phyloP scores from a whole-genome alignment of 768 basidiomycete species.

The Russula sp. region DNA sequence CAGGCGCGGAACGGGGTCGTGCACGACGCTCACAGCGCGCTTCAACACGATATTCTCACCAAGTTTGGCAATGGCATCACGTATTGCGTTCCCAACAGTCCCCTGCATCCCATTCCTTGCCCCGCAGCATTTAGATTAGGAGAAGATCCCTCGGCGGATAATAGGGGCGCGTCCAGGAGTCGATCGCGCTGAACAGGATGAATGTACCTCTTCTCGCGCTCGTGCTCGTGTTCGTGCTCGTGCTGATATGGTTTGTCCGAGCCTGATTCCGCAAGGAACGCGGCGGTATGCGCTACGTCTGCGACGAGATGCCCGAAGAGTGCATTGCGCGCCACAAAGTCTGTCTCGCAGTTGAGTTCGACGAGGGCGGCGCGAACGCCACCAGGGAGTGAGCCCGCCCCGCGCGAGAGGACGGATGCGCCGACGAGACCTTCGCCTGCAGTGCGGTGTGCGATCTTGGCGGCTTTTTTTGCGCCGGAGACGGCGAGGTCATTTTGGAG shows the following conservation, averaged over 20 bases:
- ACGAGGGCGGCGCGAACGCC: slow-evolving; percentile 78
- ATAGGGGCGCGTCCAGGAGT: slow-evolving; percentile 63
- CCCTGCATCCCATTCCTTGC: slow-evolving; percentile 10
- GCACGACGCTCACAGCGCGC: slow-evolving; percentile 44
- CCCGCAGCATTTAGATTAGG: not conserved
- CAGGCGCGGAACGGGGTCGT: slow-evolving; percentile 33
- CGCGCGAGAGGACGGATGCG: slow-evolving; percentile 68
- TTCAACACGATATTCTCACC: slow-evolving; percentile 67
- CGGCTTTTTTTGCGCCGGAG: slow-evolving; percentile 75
- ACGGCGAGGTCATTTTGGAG: slow-evolving; percentile 68
- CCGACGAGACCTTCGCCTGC: slow-evolving; percentile 80
- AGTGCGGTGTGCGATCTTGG: slow-evolving; percentile 72
- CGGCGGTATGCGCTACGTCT: slow-evolving; percentile 81
- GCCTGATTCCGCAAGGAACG: slow-evolving; percentile 56
- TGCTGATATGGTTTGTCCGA: not conserved
- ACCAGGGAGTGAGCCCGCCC: slow-evolving; percentile 42
- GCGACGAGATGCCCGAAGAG: slow-evolving; percentile 73
- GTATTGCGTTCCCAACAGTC: slow-evolving; percentile 63
- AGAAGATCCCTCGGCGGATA: slow-evolving; percentile 39
- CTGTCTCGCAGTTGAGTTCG: slow-evolving; percentile 95
- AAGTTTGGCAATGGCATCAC: slow-evolving; percentile 67
- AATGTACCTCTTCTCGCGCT: slow-evolving; percentile 40
- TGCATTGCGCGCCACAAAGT: slow-evolving; percentile 88
- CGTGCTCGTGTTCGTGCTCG: too few relatives aligned
- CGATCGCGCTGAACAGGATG: slow-evolving; percentile 50